Evolutionary conservation across 768 basidiomycete genomes (phyloP), one percentile per base, ranked within the genome.

Genomic region (Russula abietina): DNA sequence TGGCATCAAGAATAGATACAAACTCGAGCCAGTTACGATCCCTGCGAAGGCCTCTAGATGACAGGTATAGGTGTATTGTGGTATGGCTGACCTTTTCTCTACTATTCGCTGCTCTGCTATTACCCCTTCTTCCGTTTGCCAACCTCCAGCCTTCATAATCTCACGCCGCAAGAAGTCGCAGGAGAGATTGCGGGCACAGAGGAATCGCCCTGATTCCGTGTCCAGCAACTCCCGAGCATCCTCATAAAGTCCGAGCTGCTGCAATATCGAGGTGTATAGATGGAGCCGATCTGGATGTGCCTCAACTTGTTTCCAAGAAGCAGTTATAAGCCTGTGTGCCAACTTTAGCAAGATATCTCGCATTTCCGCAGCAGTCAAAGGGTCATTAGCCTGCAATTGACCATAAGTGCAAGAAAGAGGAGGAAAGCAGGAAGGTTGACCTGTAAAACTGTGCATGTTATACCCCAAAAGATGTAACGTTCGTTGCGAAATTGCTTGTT

Each of bases 21-120:
- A 93, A 91, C 69, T 91, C 90, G 6, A 90, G 77, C 91, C 92
- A 93, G 69, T 93, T 93, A 41, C 89, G 86, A 69, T 93, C 88
- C 41, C 91, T 83, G 58, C n/a, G 69, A 11, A 62, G 53, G 58
- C 36, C 28, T 19, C 46, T 39, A 48, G 16, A 48, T 54, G 41
- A 30, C 33, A 53, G 33, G 10, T 32, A 63, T 54, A 48, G 28
- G 28, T 54, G n/a, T 54, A 39, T 46, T 30, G 38, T 9, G 43
- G 38, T 49, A 33, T 5, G 33, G 72, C 83, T 65, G 53, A 88
- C 88, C 81, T 81, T 68, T 81, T 79, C 59, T 88, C 82, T 46
- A 72, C 62, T 54, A 90, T 88, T 56, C 80, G 78, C 64, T 78
- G 72, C 71, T 83, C 78, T 1, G 90, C 87, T 36, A 73, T 78